Conservation (phyloP, 2,329 filamentous ascomycete species). For the Fusarium metavorans region DNA sequence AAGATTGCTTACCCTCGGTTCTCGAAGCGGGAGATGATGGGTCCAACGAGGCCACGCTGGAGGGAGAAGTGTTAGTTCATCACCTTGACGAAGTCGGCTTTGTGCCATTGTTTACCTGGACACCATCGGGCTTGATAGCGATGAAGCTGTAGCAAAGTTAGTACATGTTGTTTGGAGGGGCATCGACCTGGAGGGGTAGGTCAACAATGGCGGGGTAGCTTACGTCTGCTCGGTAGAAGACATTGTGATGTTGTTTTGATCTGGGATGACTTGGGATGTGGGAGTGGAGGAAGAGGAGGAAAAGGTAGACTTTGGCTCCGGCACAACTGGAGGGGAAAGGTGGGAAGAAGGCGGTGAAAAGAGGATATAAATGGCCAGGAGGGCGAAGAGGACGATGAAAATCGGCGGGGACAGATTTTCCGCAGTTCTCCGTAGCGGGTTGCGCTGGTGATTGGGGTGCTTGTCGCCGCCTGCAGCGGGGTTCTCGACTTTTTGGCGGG, state of each 20-base stretch:
- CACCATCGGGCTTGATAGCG: conserved; percentile 99
- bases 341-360: conserved; percentile 48
- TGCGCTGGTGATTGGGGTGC: conserved; percentile 38
- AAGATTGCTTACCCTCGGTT: conserved; percentile 78
- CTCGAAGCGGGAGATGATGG: conserved; percentile 99
- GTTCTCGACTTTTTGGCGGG: conserved; percentile 49
- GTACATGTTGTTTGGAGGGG: conserved; percentile 38
- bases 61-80: conserved; percentile 40
- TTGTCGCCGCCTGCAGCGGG: conserved; percentile 48
- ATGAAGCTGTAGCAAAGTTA: conserved; percentile 81
- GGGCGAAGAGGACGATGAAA: conserved; percentile 54
- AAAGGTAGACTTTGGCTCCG: conserved; percentile 43
- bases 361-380: conserved; percentile 52
- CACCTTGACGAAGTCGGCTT: not conserved
- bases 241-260: conserved; percentile 65
- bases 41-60: conserved; percentile 95
- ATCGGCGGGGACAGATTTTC: conserved; percentile 59
- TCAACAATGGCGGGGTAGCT: conserved; percentile 56
- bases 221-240: conserved; percentile 88
- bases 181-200: conserved; percentile 13
- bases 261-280: conserved; percentile 44
- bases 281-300: conserved; percentile 43
- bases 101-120: conserved; percentile 77
- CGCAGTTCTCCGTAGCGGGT: conserved; percentile 46
- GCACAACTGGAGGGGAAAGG: conserved; percentile 46